Evolutionary conservation across 768 basidiomycete species (phyloP).

Genomic region (Leccinellum albellum): DNA sequence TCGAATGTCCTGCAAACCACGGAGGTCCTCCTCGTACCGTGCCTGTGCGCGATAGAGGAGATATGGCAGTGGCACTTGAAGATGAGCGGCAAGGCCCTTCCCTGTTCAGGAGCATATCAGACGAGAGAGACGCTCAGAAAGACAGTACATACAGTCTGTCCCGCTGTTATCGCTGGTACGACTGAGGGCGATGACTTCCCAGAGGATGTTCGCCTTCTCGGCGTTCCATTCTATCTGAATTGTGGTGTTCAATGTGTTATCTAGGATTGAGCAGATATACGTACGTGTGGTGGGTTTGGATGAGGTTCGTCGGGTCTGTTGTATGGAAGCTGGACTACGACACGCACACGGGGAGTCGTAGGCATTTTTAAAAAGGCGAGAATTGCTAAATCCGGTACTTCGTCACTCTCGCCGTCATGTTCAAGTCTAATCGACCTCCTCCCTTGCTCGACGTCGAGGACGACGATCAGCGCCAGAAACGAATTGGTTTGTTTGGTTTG

Average conservation of each 20-base stretch:
- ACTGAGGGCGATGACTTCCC: constrained; percentile 83
- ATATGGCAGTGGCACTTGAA: constrained; percentile 80
- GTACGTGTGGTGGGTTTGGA: constrained; percentile 65
- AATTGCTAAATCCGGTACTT: constrained; percentile 6
- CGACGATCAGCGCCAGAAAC: constrained; percentile 39
- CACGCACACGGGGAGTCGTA: constrained; percentile 46
- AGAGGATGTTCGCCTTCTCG: constrained; percentile 80
- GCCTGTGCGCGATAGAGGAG: constrained; percentile 80
- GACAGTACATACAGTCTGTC: constrained; percentile 65
- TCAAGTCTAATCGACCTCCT: constrained; percentile 3
- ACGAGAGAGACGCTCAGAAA: not conserved
- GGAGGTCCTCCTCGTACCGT: constrained; percentile 81
- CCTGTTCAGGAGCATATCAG: constrained; percentile 40
- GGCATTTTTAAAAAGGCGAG: not conserved
- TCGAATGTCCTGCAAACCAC: constrained; percentile 68
- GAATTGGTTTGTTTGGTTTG: constrained; percentile 35
- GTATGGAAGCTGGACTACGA: constrained; percentile 76
- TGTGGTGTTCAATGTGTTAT: constrained; percentile 5
- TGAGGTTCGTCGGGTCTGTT: constrained; percentile 69
- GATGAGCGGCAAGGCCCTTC: constrained; percentile 78
- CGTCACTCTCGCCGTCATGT: constrained; percentile 8
- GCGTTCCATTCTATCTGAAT: constrained; percentile 80
- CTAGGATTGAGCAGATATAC: constrained; percentile 22
- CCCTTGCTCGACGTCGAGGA: constrained; percentile 45
- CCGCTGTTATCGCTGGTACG: constrained; percentile 67